Evolutionary conservation across 495 filamentous ascomycete species (phyloP), one percentile per base, ranked within the genome.

Genomic region (Halenospora varia): DNA sequence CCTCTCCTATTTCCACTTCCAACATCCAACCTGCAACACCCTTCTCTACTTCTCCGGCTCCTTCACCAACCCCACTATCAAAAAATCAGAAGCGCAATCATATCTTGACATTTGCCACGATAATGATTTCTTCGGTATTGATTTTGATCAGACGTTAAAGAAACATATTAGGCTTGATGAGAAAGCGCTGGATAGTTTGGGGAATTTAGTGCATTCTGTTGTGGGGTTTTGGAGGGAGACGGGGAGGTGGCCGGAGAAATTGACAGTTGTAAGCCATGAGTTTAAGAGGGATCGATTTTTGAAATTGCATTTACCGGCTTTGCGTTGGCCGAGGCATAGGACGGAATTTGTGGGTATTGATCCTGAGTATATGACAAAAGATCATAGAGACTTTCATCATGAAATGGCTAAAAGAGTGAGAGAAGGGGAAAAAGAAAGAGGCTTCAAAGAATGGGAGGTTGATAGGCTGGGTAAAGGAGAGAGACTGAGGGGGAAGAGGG

Each of bases 141-240:
- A 44, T n/a, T n/a, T 22, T 26, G 11, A 9, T 0, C 18, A 1
- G 2, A 18, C 39, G 53, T 48, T 19, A 23, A 17, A 25, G 35
- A 29, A 50, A 6, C 48, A 63, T 1, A 71, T 85, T 41, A 65
- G 76, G 6, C 64, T 82, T 3, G 90, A 94, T 64, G 73, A 79
- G 10, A 74, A 78, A 50, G 88, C 90, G 0, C 79, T 87, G n/a
- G 90, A 95, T 62, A 91, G 87, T 2, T 90, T 88, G 64, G 81
- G 86, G 56, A 95, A 94, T 61, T 70, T 92, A 11, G 67, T 92
- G 18, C 89, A 91, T 61, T 87, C 86, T 2, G 62, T 92, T 9
- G 58, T 84, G 4, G 68, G 70, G 19, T 92, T 90, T 67, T 63
- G 73, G 20, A 62, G 58, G 46, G 62, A 72, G 18, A 73, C 71